A percentile compares a stretch with the other conserved stretches of the same genome.
Conservation (phyloP, 331 rosid species). For the Acacia pycnantha region DNA sequence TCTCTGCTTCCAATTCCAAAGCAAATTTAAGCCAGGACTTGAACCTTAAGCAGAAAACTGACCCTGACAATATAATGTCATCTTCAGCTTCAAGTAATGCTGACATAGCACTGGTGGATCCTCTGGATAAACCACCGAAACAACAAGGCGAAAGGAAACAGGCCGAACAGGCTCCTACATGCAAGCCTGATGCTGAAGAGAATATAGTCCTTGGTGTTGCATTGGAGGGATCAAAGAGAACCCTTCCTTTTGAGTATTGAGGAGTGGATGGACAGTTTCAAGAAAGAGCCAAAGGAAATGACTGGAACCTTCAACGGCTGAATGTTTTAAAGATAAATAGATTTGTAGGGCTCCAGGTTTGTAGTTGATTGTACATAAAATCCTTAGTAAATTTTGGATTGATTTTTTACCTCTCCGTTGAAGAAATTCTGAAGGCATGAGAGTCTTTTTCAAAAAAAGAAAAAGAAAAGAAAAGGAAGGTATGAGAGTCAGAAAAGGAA, state of each 20-base stretch:
- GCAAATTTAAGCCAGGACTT: background rate
- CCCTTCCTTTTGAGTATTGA: constrained; percentile 85
- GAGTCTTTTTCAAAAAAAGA: no score
- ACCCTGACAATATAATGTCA: constrained; percentile 29
- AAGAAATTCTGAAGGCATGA: no score
- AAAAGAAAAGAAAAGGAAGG: no score
- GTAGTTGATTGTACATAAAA: background rate
- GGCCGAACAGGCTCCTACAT: constrained; percentile 37
- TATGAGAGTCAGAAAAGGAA: no score
- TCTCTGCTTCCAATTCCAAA: constrained; percentile 8
- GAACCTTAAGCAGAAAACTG: constrained; percentile 33
- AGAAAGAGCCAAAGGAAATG: constrained; percentile 53
- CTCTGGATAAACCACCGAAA: constrained; percentile 40
- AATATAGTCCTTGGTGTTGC: constrained; percentile 94
- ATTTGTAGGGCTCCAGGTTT: background rate
- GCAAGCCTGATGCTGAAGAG: constrained; percentile 65
- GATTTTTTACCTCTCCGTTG: no score
- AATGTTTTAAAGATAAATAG: background rate
- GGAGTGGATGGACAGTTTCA: constrained; percentile 45
- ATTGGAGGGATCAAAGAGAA: constrained; percentile 91
- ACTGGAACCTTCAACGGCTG: constrained; percentile 45
- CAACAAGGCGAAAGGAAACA: constrained; percentile 56
- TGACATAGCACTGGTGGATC: constrained; percentile 45
- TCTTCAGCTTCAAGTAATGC: constrained; percentile 42
- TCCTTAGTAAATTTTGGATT: no score